Evolutionary conservation across 164 flowering plant genomes (phyloP).

Genomic region (Annona squamosa): DNA sequence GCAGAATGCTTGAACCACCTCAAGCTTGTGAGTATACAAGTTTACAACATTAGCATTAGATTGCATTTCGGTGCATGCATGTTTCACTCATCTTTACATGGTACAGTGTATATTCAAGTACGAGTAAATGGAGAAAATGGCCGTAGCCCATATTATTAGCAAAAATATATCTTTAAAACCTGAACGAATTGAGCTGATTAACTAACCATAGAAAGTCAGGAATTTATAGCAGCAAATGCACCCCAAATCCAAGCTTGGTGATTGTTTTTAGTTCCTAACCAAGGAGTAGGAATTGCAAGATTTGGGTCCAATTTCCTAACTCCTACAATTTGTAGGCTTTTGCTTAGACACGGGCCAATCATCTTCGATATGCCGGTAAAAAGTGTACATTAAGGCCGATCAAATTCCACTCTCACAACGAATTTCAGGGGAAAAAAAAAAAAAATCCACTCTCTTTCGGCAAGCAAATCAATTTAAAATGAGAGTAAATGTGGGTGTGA

Average conservation of each 20-base stretch:
- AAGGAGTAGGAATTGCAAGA: neutral
- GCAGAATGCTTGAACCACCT: constrained; percentile 12
- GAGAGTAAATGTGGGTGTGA: too few species aligned
- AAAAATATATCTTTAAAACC: neutral
- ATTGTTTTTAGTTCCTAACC: too few species aligned
- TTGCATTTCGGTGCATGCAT: neutral
- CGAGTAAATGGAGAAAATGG: neutral
- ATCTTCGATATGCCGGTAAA: too few species aligned
- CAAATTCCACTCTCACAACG: too few species aligned
- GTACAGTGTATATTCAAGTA: too few species aligned
- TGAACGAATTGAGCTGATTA: neutral
- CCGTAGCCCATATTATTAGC: neutral
- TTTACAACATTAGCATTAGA: neutral
- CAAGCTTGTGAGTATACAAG: constrained; percentile 12
- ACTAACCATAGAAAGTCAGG: neutral
- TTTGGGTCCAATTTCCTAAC: too few species aligned
- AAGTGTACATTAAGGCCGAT: too few species aligned
- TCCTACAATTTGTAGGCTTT: too few species aligned
- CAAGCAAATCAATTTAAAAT: too few species aligned
- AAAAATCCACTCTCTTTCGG: too few species aligned
- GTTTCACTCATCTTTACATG: neutral
- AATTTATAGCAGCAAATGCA: neutral
- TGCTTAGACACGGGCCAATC: too few species aligned
- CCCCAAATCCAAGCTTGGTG: neutral
- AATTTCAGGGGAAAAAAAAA: too few species aligned